Percentiles rank a stretch among this genome's conserved stretches.
Conservation (phyloP, 2,329 filamentous ascomycete genomes). For the Apiospora sp. region DNA sequence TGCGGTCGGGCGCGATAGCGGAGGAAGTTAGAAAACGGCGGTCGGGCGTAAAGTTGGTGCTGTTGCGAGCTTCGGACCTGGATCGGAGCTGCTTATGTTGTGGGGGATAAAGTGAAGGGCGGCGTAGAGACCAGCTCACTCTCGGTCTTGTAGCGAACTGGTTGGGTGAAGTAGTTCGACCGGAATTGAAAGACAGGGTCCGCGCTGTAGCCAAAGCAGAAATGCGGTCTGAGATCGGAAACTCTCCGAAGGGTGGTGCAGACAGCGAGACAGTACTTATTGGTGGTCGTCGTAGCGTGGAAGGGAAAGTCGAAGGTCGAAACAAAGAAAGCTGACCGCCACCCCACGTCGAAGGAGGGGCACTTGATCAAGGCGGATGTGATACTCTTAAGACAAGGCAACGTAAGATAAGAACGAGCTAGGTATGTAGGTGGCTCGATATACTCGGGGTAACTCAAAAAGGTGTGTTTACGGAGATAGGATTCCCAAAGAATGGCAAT, state of each 20-base stretch:
- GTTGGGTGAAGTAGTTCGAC: not conserved
- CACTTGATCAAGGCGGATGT: not conserved
- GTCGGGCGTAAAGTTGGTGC: conserved; percentile 6
- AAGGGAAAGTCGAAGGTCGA: not conserved
- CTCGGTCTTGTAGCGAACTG: not conserved
- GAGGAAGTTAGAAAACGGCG: not conserved
- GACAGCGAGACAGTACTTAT: conserved; percentile 1
- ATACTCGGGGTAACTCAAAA: conserved; percentile 13
- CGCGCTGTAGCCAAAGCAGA: conserved; percentile 6
- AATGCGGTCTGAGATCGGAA: conserved; percentile 16
- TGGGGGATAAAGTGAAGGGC: not conserved
- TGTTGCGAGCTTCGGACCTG: conserved; percentile 1
- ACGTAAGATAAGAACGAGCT: conserved; percentile 14
- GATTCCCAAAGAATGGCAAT: not conserved
- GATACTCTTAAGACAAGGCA: conserved; percentile 1
- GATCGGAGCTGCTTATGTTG: conserved; percentile 10
- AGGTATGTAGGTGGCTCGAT: not conserved
- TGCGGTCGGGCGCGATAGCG: not conserved
- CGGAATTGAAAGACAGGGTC: not conserved
- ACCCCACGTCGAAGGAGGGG: conserved; percentile 21
- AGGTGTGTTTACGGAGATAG: not conserved
- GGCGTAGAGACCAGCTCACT: not conserved
- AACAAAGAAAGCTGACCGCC: conserved; percentile 22
- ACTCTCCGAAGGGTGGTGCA: not conserved
- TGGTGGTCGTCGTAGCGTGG: not conserved